Percentiles rank a stretch among this genome's conserved stretches.
Evolutionary conservation across 176 grass and related monocot genomes (phyloP).

Genomic region (Oryza rufipogon): DNA sequence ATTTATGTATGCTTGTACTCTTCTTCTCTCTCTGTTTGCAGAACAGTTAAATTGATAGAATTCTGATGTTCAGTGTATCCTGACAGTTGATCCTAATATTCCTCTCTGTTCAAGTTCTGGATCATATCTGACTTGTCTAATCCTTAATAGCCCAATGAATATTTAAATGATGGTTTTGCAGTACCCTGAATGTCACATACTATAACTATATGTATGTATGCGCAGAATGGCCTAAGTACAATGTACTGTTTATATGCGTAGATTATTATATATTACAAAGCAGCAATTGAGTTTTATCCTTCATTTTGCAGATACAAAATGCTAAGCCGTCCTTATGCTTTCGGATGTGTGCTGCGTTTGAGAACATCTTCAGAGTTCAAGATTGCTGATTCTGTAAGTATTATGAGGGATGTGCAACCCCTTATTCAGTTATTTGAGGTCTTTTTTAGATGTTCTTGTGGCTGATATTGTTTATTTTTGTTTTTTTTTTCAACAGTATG

Average conservation of each 20-base stretch:
- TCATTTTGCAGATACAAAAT: constrained; percentile 69
- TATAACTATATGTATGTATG: neutral
- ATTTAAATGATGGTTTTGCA: neutral
- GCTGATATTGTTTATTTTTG: constrained; percentile 41
- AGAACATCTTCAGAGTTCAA: constrained; percentile 96
- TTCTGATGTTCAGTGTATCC: neutral
- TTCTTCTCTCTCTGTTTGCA: constrained; percentile 16
- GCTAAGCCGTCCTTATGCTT: constrained; percentile 94
- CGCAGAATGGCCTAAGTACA: constrained; percentile 2
- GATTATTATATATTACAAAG: constrained; percentile 36
- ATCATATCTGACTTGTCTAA: constrained; percentile 29
- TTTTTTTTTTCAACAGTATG: constrained; percentile 69
- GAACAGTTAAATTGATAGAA: constrained; percentile 3
- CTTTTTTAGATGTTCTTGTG: constrained; percentile 21
- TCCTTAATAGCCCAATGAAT: neutral
- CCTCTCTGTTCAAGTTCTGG: constrained; percentile 5
- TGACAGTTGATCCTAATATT: neutral
- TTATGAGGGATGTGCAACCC: constrained; percentile 19
- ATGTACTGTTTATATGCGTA: neutral
- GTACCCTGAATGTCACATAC: constrained; percentile 12
- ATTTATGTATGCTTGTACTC: neutral
- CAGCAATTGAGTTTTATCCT: constrained; percentile 26
- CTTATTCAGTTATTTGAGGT: neutral
- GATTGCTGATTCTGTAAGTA: constrained; percentile 76
- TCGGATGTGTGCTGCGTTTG: constrained; percentile 86